Conservation (phyloP, 208 protist genomes). For the Crithidia acanthocephali region DNA sequence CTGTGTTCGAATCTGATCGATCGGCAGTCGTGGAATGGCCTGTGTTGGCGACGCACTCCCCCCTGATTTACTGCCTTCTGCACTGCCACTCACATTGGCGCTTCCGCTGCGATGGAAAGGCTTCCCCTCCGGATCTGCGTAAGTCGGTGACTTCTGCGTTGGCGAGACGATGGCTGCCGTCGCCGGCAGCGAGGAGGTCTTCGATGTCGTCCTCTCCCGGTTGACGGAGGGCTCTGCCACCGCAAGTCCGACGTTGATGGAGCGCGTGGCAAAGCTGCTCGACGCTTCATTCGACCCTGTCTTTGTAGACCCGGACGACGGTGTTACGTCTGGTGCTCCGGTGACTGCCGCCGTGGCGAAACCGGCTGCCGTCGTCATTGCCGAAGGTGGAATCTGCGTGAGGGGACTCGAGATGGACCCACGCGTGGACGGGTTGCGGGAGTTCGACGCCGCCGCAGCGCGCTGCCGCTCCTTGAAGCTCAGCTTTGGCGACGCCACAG, state of each 20-base stretch:
- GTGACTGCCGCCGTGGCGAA: background rate
- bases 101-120: too few relatives aligned
- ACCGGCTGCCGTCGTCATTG: background rate
- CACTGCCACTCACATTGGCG: background rate
- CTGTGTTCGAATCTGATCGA: background rate
- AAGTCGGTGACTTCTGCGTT: background rate
- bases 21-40: background rate
- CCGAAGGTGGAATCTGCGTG: too few relatives aligned
- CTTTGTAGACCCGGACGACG: too few relatives aligned
- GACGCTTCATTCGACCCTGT: too few relatives aligned
- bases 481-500: conserved; percentile 2
- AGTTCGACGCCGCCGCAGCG: background rate
- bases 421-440: background rate
- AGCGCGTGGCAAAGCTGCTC: too few relatives aligned
- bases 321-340: too few relatives aligned
- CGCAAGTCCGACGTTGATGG: background rate
- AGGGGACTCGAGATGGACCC: conserved; percentile 2
- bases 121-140: too few relatives aligned
- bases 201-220: background rate
- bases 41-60: background rate
- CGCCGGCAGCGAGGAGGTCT: background rate
- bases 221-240: background rate
- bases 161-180: conserved; percentile 1
- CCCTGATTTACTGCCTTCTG: background rate
- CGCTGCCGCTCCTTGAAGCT: conserved; percentile 34